Percentiles rank a stretch among this genome's conserved stretches.
Evolutionary conservation across 306 rosid genomes (phyloP).

Genomic region (Vachellia pachyceras): DNA sequence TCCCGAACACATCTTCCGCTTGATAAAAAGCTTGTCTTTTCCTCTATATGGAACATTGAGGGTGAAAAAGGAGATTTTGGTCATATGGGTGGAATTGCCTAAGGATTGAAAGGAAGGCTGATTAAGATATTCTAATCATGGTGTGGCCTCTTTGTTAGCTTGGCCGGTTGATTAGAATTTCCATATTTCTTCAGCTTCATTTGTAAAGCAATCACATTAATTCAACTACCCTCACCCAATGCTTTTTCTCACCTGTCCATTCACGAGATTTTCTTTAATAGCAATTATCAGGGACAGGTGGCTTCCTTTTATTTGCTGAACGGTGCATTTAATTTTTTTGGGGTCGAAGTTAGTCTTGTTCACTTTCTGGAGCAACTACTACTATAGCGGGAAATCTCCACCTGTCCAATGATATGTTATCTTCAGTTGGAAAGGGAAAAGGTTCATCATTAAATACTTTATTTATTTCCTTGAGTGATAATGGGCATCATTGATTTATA

Average conservation of each 20-base stretch:
- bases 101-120: constrained; percentile 12
- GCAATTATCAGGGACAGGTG: too few relatives aligned
- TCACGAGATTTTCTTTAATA: not conserved
- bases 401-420: constrained; percentile 40
- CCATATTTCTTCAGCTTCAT: constrained; percentile 43
- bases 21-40: constrained; percentile 31
- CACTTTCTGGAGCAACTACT: constrained; percentile 6
- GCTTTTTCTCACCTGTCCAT: not conserved
- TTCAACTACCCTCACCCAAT: constrained; percentile 48
- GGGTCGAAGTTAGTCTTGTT: constrained; percentile 11
- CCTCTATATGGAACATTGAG: constrained; percentile 1
- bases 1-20: constrained; percentile 42
- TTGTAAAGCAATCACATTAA: constrained; percentile 3
- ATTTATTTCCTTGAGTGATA: constrained; percentile 12
- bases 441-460: constrained; percentile 20
- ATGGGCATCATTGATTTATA: constrained; percentile 9
- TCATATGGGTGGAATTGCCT: constrained; percentile 38
- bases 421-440: constrained; percentile 28
- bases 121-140: constrained; percentile 46
- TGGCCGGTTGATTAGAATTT: constrained; percentile 56
- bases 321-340: constrained; percentile 37
- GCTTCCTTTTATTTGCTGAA: constrained; percentile 42
- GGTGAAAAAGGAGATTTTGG: constrained; percentile 12
- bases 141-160: constrained; percentile 40
- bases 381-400: constrained; percentile 25